Conservation (phyloP, 1,284 basidiomycete genomes). For the Ceratobasidium sp. region DNA sequence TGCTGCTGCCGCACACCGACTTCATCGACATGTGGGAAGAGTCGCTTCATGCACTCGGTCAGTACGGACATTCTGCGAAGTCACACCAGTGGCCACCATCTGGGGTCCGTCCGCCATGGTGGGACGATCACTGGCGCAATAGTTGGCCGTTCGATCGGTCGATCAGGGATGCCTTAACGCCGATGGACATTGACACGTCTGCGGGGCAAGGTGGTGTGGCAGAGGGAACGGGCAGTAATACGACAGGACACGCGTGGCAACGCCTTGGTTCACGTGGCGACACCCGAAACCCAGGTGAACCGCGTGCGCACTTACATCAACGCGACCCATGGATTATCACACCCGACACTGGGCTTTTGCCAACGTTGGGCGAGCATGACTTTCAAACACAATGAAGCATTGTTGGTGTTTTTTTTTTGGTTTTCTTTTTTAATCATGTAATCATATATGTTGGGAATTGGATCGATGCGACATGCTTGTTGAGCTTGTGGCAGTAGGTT, state of each 20-base stretch:
- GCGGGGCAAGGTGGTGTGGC: no score
- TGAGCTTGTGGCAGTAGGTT: no score
- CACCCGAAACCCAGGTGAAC: not conserved
- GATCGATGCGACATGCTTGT: no score
- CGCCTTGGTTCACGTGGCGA: not conserved
- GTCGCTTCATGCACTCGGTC: not conserved
- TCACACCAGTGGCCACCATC: not conserved
- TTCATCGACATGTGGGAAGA: slow-evolving; percentile 7
- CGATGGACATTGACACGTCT: not conserved
- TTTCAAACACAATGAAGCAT: not conserved
- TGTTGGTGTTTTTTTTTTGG: no score
- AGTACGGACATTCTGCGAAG: not conserved
- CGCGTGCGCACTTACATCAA: not conserved
- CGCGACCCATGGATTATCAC: not conserved
- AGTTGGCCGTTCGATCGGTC: slow-evolving; percentile 18
- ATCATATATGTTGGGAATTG: no score
- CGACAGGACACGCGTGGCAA: not conserved
- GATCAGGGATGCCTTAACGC: not conserved
- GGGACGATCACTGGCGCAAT: slow-evolving; percentile 2
- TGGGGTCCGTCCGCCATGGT: not conserved
- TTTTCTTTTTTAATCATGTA: no score
- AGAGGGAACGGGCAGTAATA: not conserved
- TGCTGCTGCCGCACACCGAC: not conserved
- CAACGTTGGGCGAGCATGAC: not conserved
- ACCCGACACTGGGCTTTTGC: not conserved